Evolutionary conservation across 768 basidiomycete species (phyloP).

Genomic region (Hypholoma sublateritium): DNA sequence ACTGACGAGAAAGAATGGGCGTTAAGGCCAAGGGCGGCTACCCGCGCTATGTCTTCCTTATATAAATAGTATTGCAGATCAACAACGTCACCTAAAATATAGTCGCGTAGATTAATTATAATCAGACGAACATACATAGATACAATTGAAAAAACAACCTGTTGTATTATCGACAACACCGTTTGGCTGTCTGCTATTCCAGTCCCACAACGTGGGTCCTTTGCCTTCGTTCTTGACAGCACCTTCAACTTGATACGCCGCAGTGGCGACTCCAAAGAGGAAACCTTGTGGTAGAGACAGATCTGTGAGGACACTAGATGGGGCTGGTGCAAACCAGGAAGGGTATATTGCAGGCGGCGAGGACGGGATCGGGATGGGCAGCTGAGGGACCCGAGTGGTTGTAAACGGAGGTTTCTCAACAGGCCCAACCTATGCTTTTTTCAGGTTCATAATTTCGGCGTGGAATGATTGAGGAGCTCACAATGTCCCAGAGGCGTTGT

Average conservation of each 20-base stretch:
- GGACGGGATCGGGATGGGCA: constrained; percentile 39
- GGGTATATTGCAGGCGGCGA: constrained; percentile 46
- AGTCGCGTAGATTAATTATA: background rate
- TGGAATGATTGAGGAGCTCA: constrained; percentile 12
- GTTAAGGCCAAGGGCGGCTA: constrained; percentile 50
- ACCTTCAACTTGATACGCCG: constrained; percentile 55
- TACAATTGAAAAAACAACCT: constrained; percentile 22
- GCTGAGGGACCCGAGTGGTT: constrained; percentile 38
- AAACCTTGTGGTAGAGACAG: constrained; percentile 47
- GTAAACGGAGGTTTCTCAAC: constrained; percentile 45
- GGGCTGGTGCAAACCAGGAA: constrained; percentile 42
- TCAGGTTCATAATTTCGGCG: background rate
- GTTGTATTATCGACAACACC: constrained; percentile 44
- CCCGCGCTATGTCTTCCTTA: constrained; percentile 50
- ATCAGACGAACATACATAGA: background rate
- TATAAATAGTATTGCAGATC: constrained; percentile 53
- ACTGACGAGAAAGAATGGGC: constrained; percentile 53
- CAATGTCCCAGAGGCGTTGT: constrained; percentile 42
- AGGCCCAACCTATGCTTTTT: constrained; percentile 35
- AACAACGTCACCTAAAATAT: constrained; percentile 39
- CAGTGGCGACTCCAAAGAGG: constrained; percentile 52
- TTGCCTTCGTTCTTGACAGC: constrained; percentile 50
- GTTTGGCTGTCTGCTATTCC: constrained; percentile 44
- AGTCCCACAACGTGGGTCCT: constrained; percentile 49
- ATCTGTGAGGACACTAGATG: constrained; percentile 41